These are phyloP conservation scores for Zasmidium cellare DNA, from an alignment of 2,329 filamentous ascomycete genomes.

Conservation along the genomic window DNA sequence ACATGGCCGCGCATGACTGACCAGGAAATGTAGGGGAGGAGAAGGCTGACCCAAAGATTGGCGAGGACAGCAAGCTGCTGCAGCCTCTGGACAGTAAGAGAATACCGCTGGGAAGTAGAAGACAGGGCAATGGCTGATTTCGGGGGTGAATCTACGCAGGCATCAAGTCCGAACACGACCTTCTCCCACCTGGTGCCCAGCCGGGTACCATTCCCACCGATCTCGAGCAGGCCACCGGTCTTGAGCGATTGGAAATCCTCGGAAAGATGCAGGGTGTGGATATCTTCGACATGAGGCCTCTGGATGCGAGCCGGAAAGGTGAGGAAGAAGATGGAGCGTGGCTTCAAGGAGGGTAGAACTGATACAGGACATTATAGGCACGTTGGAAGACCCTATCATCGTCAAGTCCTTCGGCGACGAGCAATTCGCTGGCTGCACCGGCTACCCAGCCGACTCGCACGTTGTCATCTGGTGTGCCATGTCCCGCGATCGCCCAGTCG, in stretches of 20 bases:
- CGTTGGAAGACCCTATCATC: slow-evolving; percentile 82
- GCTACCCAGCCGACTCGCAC: slow-evolving; percentile 90
- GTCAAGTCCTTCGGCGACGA: slow-evolving; percentile 92
- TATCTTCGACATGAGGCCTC: slow-evolving; percentile 96
- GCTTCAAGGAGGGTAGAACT: background rate
- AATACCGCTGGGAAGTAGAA: background rate
- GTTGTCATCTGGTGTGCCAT: slow-evolving; percentile 85
- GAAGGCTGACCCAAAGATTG: slow-evolving; percentile 36
- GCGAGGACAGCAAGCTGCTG: slow-evolving; percentile 39
- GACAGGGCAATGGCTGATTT: slow-evolving; percentile 12
- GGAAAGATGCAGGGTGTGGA: slow-evolving; percentile 99
- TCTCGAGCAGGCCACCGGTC: slow-evolving; percentile 91
- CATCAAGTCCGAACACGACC: slow-evolving; percentile 77
- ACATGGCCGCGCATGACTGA: background rate
- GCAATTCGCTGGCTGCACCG: slow-evolving; percentile 96
- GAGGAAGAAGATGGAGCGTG: slow-evolving; percentile 32
- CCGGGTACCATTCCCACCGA: slow-evolving; percentile 88
- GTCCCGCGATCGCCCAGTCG: slow-evolving; percentile 83
- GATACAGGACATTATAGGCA: slow-evolving; percentile 57
- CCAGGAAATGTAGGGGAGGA: background rate
- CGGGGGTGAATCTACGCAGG: slow-evolving; percentile 56
- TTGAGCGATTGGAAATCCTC: slow-evolving; percentile 97
- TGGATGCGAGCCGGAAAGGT: slow-evolving; percentile 88
- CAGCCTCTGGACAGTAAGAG: slow-evolving; percentile 48
- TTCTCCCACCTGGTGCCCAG: slow-evolving; percentile 77